Evolutionary conservation across 2,329 filamentous ascomycete species (phyloP).

Genomic region (Aureobasidium leucospermi): DNA sequence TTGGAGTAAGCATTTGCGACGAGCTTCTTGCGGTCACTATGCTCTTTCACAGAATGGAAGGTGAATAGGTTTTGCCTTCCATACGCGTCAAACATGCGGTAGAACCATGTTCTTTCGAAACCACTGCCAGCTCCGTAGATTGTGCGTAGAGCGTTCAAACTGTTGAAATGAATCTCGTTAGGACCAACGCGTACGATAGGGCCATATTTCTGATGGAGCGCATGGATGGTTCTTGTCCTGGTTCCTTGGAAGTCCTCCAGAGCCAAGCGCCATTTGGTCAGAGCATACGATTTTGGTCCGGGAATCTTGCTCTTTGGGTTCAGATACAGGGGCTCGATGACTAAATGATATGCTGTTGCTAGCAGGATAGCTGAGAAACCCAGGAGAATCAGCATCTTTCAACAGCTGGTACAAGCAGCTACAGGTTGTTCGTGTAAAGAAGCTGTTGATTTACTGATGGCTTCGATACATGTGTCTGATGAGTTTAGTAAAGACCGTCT

Average conservation of each 20-base stretch:
- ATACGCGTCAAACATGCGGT: slow-evolving; percentile 50
- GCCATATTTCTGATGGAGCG: slow-evolving; percentile 41
- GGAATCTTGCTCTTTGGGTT: slow-evolving; percentile 23
- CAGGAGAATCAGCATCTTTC: neutral
- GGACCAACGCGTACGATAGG: slow-evolving; percentile 42
- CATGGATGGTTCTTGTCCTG: slow-evolving; percentile 36
- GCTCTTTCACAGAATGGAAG: slow-evolving; percentile 37
- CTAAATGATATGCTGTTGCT: neutral
- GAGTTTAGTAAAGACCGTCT: too few relatives aligned
- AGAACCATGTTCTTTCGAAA: slow-evolving; percentile 45
- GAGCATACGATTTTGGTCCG: slow-evolving; percentile 34
- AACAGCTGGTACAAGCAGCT: neutral
- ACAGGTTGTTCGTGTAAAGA: neutral
- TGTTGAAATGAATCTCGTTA: slow-evolving; percentile 39
- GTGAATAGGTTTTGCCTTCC: slow-evolving; percentile 48
- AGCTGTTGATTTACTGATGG: neutral
- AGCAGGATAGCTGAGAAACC: neutral
- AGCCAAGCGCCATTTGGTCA: slow-evolving; percentile 41
- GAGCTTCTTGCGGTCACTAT: slow-evolving; percentile 46
- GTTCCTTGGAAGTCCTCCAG: slow-evolving; percentile 38
- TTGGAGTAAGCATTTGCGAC: slow-evolving; percentile 49
- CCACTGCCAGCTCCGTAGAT: slow-evolving; percentile 50
- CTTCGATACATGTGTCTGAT: neutral
- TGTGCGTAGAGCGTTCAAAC: slow-evolving; percentile 39
- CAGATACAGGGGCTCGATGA: slow-evolving; percentile 16